A percentile compares a stretch with the other conserved stretches of the same genome.
phyloP scores from a whole-genome alignment of 352 stramenopile genomes.

The Globisporangium nagaii region DNA sequence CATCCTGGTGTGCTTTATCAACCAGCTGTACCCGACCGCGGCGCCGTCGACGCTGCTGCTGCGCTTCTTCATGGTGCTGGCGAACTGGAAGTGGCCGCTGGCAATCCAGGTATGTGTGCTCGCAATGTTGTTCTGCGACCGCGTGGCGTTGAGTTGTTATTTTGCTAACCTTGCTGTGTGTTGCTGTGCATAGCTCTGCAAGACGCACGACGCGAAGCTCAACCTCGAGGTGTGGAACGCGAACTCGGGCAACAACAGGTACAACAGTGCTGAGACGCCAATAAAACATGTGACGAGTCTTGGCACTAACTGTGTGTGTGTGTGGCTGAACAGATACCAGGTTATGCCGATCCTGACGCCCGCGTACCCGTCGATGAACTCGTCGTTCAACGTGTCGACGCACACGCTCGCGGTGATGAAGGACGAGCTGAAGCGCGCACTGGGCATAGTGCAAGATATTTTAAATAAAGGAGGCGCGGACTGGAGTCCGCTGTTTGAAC shows the following conservation, averaged over 20 bases:
- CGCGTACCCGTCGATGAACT: slow-evolving; percentile 99
- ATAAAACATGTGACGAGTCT: neutral
- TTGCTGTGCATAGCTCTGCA: slow-evolving; percentile 48
- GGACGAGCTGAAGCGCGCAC: slow-evolving; percentile 86
- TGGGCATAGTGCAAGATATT: slow-evolving; percentile 80
- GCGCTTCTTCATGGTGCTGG: slow-evolving; percentile 89
- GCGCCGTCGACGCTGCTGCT: slow-evolving; percentile 78
- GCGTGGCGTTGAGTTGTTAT: neutral
- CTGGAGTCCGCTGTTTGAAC: slow-evolving; percentile 75
- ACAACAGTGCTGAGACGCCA: neutral
- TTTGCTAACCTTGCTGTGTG: slow-evolving; percentile 5
- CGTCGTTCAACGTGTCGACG: slow-evolving; percentile 96
- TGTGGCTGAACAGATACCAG: slow-evolving; percentile 63
- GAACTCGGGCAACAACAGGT: slow-evolving; percentile 79
- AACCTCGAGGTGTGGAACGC: slow-evolving; percentile 87
- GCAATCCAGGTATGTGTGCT: slow-evolving; percentile 77
- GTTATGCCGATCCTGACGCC: slow-evolving; percentile 99
- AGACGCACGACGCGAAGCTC: slow-evolving; percentile 83
- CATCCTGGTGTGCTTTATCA: slow-evolving; percentile 97
- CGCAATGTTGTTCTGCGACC: neutral
- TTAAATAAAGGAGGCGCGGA: slow-evolving; percentile 76
- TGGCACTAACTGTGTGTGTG: slow-evolving; percentile 2
- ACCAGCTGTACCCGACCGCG: slow-evolving; percentile 85
- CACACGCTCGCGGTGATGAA: slow-evolving; percentile 94
- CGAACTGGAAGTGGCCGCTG: slow-evolving; percentile 88